Base-by-base conservation (phyloP, 495 filamentous ascomycete genomes). In the Xylaria cubensis region DNA sequence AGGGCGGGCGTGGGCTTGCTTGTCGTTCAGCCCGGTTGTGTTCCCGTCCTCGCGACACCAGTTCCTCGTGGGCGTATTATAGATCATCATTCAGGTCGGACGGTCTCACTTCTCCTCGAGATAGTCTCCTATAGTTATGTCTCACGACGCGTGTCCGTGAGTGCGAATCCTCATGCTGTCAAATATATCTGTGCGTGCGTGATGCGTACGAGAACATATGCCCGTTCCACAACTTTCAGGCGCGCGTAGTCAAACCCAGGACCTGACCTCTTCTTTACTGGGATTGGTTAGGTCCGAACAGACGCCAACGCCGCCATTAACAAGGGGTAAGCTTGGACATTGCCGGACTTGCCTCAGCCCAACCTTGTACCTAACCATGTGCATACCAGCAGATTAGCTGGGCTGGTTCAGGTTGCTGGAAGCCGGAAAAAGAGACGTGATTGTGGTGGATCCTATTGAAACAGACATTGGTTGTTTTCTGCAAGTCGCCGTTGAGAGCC, bases 401-500 rank as follows among this genome's bases (percentile, higher is more conserved):
- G 65, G 32, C 36, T 55, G 64, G 64, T 34, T 67, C 32, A 32
- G 19, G 29, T 53, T 21, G 48, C 48, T 67, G 44, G n/a, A 12
- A 53, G 44, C 64, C 29, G 55, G 34, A 59, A 44, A 44, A 44
- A 67, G 51, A 48, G 42, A 74, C 73, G 63, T 71, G 73, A 29
- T 69, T 66, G 68, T 48, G 69, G 68, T 74, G 73, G 75, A 74
- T 62, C 75, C 73, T 66, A 64, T 69, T 67, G 71, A 77, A 63
- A 73, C 65, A 71, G 69, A 76, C 74, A 74, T 77, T 77, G 74
- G 77, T 69, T 77, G 74, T 77, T 73, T 75, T 74, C 76, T 79
- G 77, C 77, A 79, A 58, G 68, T 71, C 72, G 74, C 77, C 77
- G 77, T 77, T 56, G 75, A 73, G 46, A 77, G 75, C 74, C 75